Base-by-base conservation (phyloP, 352 stramenopile genomes). In the Globisporangium iwayamae region DNA sequence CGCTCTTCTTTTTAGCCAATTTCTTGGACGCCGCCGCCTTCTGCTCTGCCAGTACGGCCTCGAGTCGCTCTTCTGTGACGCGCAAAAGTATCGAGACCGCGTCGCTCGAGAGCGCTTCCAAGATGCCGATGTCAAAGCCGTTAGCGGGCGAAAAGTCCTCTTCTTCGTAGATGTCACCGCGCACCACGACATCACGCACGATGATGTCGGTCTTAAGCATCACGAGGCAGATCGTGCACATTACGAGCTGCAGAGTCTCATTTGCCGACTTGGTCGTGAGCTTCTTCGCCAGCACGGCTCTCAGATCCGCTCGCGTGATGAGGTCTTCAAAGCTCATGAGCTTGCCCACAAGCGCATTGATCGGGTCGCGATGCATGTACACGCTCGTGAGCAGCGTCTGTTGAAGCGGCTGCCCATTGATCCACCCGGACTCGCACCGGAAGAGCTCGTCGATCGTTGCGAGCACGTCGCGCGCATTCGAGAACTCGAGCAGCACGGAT, bases 151-250 rank as follows among this genome's bases (percentile, higher is more conserved):
- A 89, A 67, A 98, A 98, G 75, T 98, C 93, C 70, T 98, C 95
- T 71, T 98, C 95, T 66, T 98, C 93, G 71, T 98, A 98, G 69
- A 98, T 97, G 74, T 98, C 93, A 18, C 90, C 95, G 45, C 93
- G 90, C 4, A 97, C 66, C 43, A 96, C 83, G 10, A 91, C 81
- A 55, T 87, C 83, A 38, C 91, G 87, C 34, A 97, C 75, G 45
- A 94, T 59, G 45, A 91, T 82, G 8, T 78, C 73, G 34, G 94
- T 85, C 58, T 96, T 85, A 46, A 98, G 65, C 20, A 85, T 73
- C 28, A 85, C 74, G 9, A 93, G 60, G 32, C 81, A 73, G 14
- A 89, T 71, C 2, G 85, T 75, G 63, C 78, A 85, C 52, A 98
- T 81, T 30, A 91, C 72, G 55, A 90, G 85, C 47, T 80, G 69